Base-by-base conservation (phyloP, 2,329 filamentous ascomycete species). In the Botryotinia convoluta region DNA sequence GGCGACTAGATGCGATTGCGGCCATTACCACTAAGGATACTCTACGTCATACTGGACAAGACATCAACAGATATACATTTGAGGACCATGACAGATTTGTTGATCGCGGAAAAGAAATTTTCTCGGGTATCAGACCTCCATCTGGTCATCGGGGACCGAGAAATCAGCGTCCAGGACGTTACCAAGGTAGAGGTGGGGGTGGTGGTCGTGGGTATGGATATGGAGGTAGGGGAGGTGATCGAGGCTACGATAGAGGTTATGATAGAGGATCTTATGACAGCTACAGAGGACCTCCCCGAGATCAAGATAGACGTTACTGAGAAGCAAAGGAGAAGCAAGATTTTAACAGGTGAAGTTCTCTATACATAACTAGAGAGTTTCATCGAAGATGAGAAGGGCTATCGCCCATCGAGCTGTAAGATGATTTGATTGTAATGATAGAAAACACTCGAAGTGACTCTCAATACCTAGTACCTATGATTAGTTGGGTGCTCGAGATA, bases 91-190 rank as follows among this genome's bases (percentile, higher is more conserved):
- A 90, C 74, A 79, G 82, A 9, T 89, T 94, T 71, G 91, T 94
- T 62, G 92, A 94, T 80, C 86, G 90, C 71, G 92, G 92, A 22
- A 89, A 89, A 26, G 92, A 94, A 80, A 89, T 91, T 54, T 91
- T 91, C 79, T 83, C 89, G 65, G 89, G 89, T 26, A 90, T 91
- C 74, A 84, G 89, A 37, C 89, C 88, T 37, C 89, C 89, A 32
- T 82, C 82, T 32, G 81, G 84, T 16, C 83, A 83, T 48, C 80
- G 78, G 72, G 81, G 80, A 71, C 72, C 74, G 57, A 59, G 54
- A 62, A 59, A 29, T 45, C 67, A 61, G 32, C 62, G 42, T 14
- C 29, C 60, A 39, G 60, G 60, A n/a, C 60, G 60, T 26, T 42
- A 39, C 26, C 37, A 35, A 20, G 59, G 44, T 48, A 44, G 59